Evolutionary conservation across 371 early-diverging fungal genomes (phyloP).

Genomic region (Mortierella sp.): DNA sequence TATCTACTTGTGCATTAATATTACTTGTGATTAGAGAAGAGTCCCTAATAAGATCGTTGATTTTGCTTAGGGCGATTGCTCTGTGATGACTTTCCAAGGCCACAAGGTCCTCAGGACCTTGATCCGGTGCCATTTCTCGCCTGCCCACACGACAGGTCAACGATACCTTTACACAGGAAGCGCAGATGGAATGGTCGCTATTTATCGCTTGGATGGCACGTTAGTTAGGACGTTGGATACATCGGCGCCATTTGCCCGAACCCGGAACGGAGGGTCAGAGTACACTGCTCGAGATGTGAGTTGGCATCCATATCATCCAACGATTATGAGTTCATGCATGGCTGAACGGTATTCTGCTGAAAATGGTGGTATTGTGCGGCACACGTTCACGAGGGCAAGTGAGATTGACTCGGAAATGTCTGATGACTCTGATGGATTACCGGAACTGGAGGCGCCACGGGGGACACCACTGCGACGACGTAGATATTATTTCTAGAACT

Average conservation of each 20-base stretch:
- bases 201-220: constrained; percentile 59
- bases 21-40: not conserved
- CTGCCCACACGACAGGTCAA: constrained; percentile 64
- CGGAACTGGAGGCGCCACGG: not conserved
- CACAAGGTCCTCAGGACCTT: constrained; percentile 71
- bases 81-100: constrained; percentile 69
- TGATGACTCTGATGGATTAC: constrained; percentile 21
- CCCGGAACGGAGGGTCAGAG: not conserved
- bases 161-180: constrained; percentile 67
- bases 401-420: constrained; percentile 17
- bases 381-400: constrained; percentile 15
- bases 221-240: constrained; percentile 47
- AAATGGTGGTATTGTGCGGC: constrained; percentile 38
- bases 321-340: constrained; percentile 55
- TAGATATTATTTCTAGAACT: not conserved
- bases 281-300: constrained; percentile 68
- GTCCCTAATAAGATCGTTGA: not conserved
- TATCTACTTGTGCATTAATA: constrained; percentile 49
- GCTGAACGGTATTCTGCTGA: not conserved
- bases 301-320: constrained; percentile 70
- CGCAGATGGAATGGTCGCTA: constrained; percentile 66
- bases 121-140: constrained; percentile 79
- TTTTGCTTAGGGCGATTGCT: constrained; percentile 56
- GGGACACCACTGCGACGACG: constrained; percentile 6
- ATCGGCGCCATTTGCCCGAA: constrained; percentile 16